A percentile compares a stretch with the other conserved stretches of the same genome.
Conservation (phyloP, 148 eudicot genomes). For the Talinum fruticosum region DNA sequence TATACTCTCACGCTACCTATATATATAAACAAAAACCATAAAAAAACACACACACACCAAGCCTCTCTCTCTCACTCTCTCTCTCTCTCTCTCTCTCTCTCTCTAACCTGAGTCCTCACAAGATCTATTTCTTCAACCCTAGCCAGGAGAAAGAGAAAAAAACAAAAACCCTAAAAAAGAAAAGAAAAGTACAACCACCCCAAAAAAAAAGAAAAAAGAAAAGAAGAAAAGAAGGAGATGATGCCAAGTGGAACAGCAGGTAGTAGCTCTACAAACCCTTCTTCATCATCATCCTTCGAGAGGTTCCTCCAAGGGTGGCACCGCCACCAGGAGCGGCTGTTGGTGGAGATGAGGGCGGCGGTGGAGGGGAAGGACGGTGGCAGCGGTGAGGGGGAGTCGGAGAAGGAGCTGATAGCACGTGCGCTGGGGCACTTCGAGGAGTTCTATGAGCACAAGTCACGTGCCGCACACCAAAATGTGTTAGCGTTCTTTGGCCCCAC, state of each 20-base stretch:
- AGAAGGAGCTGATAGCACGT: conserved; percentile 26
- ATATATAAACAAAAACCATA: not conserved
- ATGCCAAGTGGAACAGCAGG: not conserved
- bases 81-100: not conserved
- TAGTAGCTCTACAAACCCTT: not conserved
- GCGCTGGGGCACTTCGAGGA: conserved; percentile 37
- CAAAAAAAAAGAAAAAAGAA: not conserved
- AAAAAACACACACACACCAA: too few species aligned
- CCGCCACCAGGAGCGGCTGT: conserved; percentile 28
- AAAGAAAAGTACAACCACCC: not conserved
- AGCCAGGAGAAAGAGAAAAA: not conserved
- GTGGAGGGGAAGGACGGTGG: not conserved
- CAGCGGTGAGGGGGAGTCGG: not conserved
- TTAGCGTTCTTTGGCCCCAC: conserved; percentile 38
- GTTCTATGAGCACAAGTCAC: conserved; percentile 42
- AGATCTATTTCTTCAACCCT: not conserved
- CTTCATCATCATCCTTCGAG: conserved; percentile 21
- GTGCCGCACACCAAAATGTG: conserved; percentile 31
- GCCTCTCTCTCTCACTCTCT: not conserved
- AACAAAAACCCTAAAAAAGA: not conserved
- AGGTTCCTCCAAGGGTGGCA: conserved; percentile 32
- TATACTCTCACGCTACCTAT: not conserved
- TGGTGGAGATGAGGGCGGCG: conserved; percentile 28
- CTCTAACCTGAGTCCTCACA: not conserved
- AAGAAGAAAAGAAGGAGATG: not conserved